Percentiles rank a stretch among this genome's conserved stretches.
Conservation (phyloP, 1,284 basidiomycete species). For the Trichosporon ovoides region DNA sequence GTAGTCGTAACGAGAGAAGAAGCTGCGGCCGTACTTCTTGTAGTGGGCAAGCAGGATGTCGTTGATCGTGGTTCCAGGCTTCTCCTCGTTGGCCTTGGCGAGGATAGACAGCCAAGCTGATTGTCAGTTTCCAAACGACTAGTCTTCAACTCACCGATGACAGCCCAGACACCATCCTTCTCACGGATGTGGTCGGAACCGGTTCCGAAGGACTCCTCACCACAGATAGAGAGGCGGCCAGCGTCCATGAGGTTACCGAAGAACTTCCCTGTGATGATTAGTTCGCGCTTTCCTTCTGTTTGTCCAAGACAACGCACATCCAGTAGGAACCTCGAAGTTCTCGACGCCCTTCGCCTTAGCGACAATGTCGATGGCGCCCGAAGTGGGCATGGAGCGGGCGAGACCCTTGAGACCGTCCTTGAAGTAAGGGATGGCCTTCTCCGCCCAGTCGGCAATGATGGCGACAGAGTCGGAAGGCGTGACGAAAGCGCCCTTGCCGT, state of each 20-base stretch:
- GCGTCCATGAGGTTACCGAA: constrained; percentile 99
- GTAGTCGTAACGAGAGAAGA: constrained; percentile 99
- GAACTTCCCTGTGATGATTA: constrained; percentile 77
- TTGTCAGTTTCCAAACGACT: neutral
- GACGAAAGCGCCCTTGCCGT: constrained; percentile 95
- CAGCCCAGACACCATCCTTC: constrained; percentile 98
- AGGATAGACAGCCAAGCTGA: constrained; percentile 95
- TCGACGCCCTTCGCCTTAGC: constrained; percentile 89
- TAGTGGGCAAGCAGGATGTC: constrained; percentile 85
- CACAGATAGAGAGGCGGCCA: constrained; percentile 91
- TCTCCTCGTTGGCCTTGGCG: constrained; percentile 82
- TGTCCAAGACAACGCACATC: constrained; percentile 51
- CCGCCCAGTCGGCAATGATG: constrained; percentile 95
- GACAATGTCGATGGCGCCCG: constrained; percentile 92
- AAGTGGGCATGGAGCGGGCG: constrained; percentile 94
- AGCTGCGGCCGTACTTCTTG: constrained; percentile 87
- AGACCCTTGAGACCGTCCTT: constrained; percentile 87
- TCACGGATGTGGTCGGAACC: constrained; percentile 99
- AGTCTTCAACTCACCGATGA: constrained; percentile 61
- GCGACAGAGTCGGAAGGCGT: constrained; percentile 96
- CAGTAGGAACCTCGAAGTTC: constrained; percentile 96
- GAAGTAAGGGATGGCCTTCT: constrained; percentile 94
- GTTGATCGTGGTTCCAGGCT: constrained; percentile 74
- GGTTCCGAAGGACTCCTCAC: constrained; percentile 98
- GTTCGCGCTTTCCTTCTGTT: neutral